Evolutionary conservation across 345 rosid species (phyloP), one percentile per base, ranked within the genome.

Genomic region (Hevea brasiliensis): DNA sequence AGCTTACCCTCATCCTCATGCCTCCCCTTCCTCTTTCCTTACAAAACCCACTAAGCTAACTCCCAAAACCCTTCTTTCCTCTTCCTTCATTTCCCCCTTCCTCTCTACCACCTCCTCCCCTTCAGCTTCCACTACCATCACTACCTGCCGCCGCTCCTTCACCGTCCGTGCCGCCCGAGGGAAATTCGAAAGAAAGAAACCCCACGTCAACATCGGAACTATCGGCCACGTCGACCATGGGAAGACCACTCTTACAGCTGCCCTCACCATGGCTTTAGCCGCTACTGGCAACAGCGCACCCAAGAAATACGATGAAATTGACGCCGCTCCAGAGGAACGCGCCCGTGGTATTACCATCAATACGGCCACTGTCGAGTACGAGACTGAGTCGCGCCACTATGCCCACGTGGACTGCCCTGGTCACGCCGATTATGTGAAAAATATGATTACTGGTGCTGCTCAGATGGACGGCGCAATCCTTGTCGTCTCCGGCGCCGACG

Each of bases 201-300:
- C 97, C 67, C 99, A 91, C 32, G 85, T 95, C 64, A 92, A 95
- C 85, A 87, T 95, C 72, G 96, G 97, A 7, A 91, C 98, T 4
- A 95, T 92, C 29, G 99, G 99, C 42, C 98, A 91, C 29, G 98
- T 92, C 65, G 98, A 95, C 93, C 99, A 91, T 57, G 99, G 98
- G 17, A 91, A 95, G 80, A 95, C 97, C 18, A 91, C 99, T 27
- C 75, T 91, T 50, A 95, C 97, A 18, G 96, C 93, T 9, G 92
- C 98, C 66, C 87, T 91, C 41, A 92, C 98, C 81, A 95, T 91
- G 99, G 99, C 94, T 32, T 76, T 92, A 14, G 98, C 96, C 68
- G 61, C 91, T 67, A 47, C 85, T 65, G 97, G 98, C 1, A 82
- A 74, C 82, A 82, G 89, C 65, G 88, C 91, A 42, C 92, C 91